Base-by-base conservation (phyloP, 1,284 basidiomycete species). In the Sanghuangporus sanghuang region DNA sequence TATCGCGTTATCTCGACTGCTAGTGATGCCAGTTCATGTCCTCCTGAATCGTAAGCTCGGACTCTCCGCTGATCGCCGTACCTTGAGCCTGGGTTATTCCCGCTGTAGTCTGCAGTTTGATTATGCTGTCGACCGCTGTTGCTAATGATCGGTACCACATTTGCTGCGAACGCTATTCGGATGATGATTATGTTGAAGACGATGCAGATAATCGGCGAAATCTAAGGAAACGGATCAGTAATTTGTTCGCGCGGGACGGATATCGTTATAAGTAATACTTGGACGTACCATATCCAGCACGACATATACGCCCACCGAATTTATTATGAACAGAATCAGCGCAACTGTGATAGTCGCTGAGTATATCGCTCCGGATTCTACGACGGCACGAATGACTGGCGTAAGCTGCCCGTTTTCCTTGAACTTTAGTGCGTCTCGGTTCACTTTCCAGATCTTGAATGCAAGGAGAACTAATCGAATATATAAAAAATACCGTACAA, bases 331-430 rank as follows among this genome's bases (percentile, higher is more conserved):
- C 14, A 75, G 65, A n/a, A 76, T 70, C 7, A 78, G 70, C n/a
- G 78, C 67, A 8, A 69, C 66, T 23, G 74, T 67, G n/a, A 78
- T 52, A 35, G 49, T 52, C 49, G 27, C 70, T 2, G 74, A 77
- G 66, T 78, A 78, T 35, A 78, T 73, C 6, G 74, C 72, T 18
- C 78, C 77, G n/a, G 76, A 77, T 65, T 78, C 78, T 39, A 79
- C 68, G 39, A 79, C 72, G 23, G 77, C 71, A 36, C 74, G 67
- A 39, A 76, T 69, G 55, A 76, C 64, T 7, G 76, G 71, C 27
- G 52, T 32, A 9, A 54, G 52, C 14, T 35, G 23, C 6, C 32
- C 14, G 6, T 18, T 3, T 8, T 9, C 12, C 52, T 32, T 32
- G 52, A 14, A 54, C 38, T 35, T 38, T 14, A 32, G 3, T 36